Percentiles rank a stretch among this genome's conserved stretches.
These are phyloP conservation scores for Spathaspora arborariae DNA, from an alignment of 805 yeast genomes.

Conservation along the genomic window DNA sequence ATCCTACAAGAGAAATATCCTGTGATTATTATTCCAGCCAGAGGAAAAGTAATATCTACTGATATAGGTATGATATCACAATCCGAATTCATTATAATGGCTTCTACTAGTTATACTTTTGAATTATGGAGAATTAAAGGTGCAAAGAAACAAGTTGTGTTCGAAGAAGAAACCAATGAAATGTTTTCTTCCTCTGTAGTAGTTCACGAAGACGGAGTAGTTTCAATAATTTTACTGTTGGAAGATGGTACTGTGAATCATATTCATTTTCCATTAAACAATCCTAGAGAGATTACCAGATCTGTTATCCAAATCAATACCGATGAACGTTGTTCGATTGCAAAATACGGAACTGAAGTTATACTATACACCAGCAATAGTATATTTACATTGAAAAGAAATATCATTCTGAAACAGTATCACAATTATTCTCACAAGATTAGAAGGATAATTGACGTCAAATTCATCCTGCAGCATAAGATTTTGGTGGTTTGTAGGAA, in stretches of 20 bases:
- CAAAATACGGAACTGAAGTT: background rate
- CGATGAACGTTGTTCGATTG: background rate
- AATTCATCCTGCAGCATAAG: background rate
- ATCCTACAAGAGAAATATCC: background rate
- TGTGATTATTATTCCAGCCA: background rate
- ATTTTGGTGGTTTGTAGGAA: background rate
- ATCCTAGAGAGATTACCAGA: background rate
- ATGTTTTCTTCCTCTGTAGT: background rate
- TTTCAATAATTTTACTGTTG: background rate
- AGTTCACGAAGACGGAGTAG: background rate
- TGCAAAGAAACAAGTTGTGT: background rate
- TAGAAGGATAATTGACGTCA: background rate
- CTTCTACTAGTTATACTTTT: background rate
- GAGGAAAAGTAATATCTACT: background rate
- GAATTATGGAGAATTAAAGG: background rate
- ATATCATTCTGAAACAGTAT: background rate
- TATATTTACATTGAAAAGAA: background rate
- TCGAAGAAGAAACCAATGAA: background rate
- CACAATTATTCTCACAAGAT: background rate
- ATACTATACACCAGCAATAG: background rate
- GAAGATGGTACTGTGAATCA: background rate
- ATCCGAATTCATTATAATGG: background rate
- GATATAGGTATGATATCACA: background rate
- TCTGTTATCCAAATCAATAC: background rate
- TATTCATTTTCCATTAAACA: background rate